Conservation (phyloP, 2,329 filamentous ascomycete species). For the Cercospora sp. region DNA sequence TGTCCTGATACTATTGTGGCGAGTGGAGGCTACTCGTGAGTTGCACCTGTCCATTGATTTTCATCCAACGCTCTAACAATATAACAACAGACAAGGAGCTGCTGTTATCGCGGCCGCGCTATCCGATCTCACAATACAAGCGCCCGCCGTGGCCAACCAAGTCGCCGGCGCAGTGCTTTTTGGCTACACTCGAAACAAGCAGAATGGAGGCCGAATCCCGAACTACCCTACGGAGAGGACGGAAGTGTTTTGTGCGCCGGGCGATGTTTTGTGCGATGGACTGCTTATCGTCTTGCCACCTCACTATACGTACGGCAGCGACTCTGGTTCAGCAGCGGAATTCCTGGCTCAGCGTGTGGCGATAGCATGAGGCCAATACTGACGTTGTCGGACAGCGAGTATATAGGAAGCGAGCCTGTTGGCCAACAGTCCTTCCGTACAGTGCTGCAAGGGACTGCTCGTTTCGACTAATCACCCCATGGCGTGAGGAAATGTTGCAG, state of each 20-base stretch:
- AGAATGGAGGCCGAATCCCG: conserved; percentile 40
- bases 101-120: conserved; percentile 43
- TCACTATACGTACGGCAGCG: conserved; percentile 36
- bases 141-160: conserved; percentile 32
- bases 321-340: conserved; percentile 2
- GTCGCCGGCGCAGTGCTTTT: conserved; percentile 44
- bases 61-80: neutral
- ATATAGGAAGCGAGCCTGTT: too few species aligned
- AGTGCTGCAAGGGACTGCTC: too few species aligned
- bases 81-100: conserved; percentile 38
- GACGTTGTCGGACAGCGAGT: neutral
- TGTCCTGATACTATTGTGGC: conserved; percentile 22
- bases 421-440: too few species aligned
- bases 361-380: neutral
- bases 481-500: too few species aligned
- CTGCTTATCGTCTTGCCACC: conserved; percentile 36
- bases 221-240: conserved; percentile 38
- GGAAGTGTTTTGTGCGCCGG: conserved; percentile 39
- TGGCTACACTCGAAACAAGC: conserved; percentile 43
- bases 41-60: neutral
- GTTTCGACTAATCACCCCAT: too few species aligned
- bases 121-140: conserved; percentile 26
- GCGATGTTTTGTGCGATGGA: conserved; percentile 40
- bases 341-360: conserved; percentile 12
- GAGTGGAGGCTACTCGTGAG: conserved; percentile 20